Evolutionary conservation across 2,329 filamentous ascomycete species (phyloP).

Genomic region (Furcasterigmium sp.): DNA sequence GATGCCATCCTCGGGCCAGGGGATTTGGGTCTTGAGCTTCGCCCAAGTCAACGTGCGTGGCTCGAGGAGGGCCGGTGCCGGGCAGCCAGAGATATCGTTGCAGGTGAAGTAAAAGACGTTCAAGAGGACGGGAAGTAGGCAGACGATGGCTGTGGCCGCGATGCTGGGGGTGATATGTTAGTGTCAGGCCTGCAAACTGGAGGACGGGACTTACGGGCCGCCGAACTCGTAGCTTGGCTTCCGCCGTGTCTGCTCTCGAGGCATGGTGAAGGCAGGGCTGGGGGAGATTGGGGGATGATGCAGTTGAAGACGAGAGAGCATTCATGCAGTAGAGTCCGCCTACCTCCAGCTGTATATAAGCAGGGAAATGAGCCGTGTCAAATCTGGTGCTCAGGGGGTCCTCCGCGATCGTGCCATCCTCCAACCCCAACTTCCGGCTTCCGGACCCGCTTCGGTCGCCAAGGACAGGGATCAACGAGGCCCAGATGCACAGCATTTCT

Average conservation of each 20-base stretch:
- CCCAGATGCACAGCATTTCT: no score
- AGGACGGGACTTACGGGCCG: slow-evolving; percentile 21
- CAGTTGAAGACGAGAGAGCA: no score
- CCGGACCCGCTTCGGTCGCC: no score
- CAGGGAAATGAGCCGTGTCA: no score
- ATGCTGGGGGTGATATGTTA: slow-evolving; percentile 43
- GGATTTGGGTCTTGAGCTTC: slow-evolving; percentile 66
- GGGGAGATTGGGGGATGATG: no score
- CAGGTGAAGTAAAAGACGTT: slow-evolving; percentile 74
- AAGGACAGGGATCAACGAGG: no score
- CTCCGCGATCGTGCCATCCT: no score
- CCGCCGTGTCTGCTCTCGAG: neutral
- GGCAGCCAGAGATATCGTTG: slow-evolving; percentile 85
- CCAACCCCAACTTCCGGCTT: no score
- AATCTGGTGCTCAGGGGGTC: no score
- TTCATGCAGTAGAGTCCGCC: no score
- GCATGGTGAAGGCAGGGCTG: neutral
- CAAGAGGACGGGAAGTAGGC: slow-evolving; percentile 69
- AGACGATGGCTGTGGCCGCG: slow-evolving; percentile 68
- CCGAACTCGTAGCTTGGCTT: slow-evolving; percentile 24
- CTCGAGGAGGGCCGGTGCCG: slow-evolving; percentile 67
- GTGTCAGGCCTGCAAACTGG: neutral
- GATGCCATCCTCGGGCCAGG: slow-evolving; percentile 68
- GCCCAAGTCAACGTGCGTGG: slow-evolving; percentile 63
- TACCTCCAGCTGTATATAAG: no score